Conservation (phyloP, 257 asterid species). For the Craterostigma plantagineum region DNA sequence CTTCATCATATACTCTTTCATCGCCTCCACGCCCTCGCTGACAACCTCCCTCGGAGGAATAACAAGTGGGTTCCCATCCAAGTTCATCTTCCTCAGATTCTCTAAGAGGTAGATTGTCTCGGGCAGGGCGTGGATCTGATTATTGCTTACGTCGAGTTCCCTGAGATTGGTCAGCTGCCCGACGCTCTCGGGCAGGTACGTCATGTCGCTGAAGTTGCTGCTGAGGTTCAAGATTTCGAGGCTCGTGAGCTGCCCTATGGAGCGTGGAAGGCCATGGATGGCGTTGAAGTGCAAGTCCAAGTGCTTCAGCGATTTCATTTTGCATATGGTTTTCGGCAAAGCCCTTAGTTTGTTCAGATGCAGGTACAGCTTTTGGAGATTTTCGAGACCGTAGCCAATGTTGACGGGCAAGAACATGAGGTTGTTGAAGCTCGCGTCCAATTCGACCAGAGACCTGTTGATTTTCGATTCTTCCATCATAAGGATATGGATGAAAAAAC, state of each 20-base stretch:
- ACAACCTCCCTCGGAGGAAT: slow-evolving; percentile 37
- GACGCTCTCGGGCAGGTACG: slow-evolving; percentile 33
- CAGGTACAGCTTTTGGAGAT: slow-evolving; percentile 27
- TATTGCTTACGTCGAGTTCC: slow-evolving; percentile 57
- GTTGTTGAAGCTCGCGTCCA: slow-evolving; percentile 55
- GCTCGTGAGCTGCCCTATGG: slow-evolving; percentile 27
- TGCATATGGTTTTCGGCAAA: slow-evolving; percentile 40
- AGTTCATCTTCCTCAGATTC: slow-evolving; percentile 19
- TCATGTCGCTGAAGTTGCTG: slow-evolving; percentile 42
- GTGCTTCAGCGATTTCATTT: slow-evolving; percentile 31
- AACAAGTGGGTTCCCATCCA: slow-evolving; percentile 47
- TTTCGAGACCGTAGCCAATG: slow-evolving; percentile 34
- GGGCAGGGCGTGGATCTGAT: slow-evolving; percentile 41
- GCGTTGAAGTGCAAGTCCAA: slow-evolving; percentile 48
- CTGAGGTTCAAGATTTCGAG: slow-evolving; percentile 43
- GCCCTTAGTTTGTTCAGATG: slow-evolving; percentile 36
- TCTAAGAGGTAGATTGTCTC: slow-evolving; percentile 22
- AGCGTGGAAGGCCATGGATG: slow-evolving; percentile 29
- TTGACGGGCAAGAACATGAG: slow-evolving; percentile 34
- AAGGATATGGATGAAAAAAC: neutral
- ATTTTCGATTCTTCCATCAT: neutral
- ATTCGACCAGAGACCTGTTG: slow-evolving; percentile 34
- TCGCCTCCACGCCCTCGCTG: slow-evolving; percentile 25
- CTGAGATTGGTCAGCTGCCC: slow-evolving; percentile 28
- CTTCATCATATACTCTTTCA: slow-evolving; percentile 41